A percentile compares a stretch with the other conserved stretches of the same genome.
Evolutionary conservation across 495 filamentous ascomycete species (phyloP).

Genomic region (Talaromyces ruber): DNA sequence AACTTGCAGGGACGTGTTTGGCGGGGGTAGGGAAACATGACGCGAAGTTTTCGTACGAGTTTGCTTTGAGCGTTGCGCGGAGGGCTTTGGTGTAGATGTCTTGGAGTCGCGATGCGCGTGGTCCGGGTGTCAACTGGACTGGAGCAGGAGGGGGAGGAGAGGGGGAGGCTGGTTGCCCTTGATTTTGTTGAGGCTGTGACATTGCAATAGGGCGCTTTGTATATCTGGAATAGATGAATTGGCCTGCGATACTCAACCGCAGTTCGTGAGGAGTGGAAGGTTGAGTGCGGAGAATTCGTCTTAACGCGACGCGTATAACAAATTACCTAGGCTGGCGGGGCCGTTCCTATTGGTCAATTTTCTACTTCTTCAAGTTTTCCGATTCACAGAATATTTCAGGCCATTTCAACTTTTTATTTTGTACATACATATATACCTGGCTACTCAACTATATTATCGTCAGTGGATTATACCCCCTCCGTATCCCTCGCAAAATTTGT

Average conservation of each 20-base stretch:
- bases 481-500: neutral
- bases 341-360: neutral
- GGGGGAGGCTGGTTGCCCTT: slow-evolving; percentile 18
- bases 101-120: slow-evolving; percentile 63
- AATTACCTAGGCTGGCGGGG: neutral
- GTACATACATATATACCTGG: neutral
- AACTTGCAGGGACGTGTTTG: slow-evolving; percentile 52
- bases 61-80: slow-evolving; percentile 59
- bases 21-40: slow-evolving; percentile 85
- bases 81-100: slow-evolving; percentile 64
- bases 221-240: neutral
- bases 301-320: neutral
- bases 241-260: neutral
- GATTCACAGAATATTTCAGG: neutral
- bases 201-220: neutral
- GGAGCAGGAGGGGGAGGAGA: slow-evolving; percentile 51
- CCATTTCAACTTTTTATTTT: neutral
- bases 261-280: neutral
- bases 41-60: slow-evolving; percentile 70
- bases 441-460: neutral
- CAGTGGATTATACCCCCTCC: neutral
- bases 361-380: neutral
- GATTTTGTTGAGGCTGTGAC: neutral
- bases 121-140: slow-evolving; percentile 56
- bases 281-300: neutral